phyloP scores from a whole-genome alignment of 169 alveolate species.

The Plasmodium adleri region DNA sequence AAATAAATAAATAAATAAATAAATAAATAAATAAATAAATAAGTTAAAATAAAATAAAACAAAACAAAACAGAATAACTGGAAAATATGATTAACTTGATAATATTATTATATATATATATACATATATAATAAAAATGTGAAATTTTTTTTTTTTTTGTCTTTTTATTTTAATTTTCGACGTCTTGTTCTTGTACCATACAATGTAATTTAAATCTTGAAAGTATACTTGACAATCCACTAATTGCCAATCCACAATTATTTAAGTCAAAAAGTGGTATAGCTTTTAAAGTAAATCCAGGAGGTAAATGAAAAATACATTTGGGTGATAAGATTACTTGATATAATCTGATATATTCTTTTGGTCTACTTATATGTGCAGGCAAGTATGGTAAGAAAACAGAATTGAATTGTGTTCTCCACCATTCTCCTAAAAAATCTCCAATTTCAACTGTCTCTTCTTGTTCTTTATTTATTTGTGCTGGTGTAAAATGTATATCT shows the following conservation, averaged over 20 bases:
- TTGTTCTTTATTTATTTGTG: slow-evolving; percentile 9
- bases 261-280: slow-evolving; percentile 57
- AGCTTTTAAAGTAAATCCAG: slow-evolving; percentile 66
- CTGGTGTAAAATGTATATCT: slow-evolving; percentile 43
- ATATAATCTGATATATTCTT: slow-evolving; percentile 69
- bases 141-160: neutral
- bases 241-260: slow-evolving; percentile 44
- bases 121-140: neutral
- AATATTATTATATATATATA: neutral
- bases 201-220: slow-evolving; percentile 46
- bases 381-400: slow-evolving; percentile 83
- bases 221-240: slow-evolving; percentile 48
- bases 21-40: no score
- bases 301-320: slow-evolving; percentile 74
- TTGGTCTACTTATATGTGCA: slow-evolving; percentile 81
- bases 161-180: neutral
- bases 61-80: neutral
- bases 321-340: slow-evolving; percentile 46
- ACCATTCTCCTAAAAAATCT: slow-evolving; percentile 84
- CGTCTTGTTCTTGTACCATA: slow-evolving; percentile 46
- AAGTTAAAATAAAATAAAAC: no score
- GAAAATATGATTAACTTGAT: no score
- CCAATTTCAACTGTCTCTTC: slow-evolving; percentile 80
- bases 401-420: slow-evolving; percentile 82
- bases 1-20: no score